Percentiles rank a stretch among this genome's conserved stretches.
These are phyloP conservation scores for Spongospora subterranea DNA, from an alignment of 208 protist genomes.

Conservation along the genomic window DNA sequence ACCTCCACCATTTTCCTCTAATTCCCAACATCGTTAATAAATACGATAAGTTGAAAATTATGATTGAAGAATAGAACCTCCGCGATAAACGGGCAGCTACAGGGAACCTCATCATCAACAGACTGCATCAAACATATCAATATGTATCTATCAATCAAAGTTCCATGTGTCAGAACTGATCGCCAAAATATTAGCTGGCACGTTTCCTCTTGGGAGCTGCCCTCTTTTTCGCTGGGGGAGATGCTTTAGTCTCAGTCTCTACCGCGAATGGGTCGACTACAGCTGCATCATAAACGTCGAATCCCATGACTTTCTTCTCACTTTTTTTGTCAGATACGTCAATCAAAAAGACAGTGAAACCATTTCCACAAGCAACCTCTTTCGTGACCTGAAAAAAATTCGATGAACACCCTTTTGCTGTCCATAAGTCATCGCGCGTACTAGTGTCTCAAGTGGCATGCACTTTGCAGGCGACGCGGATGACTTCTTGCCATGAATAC, in stretches of 20 bases:
- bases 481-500: conserved; percentile 1
- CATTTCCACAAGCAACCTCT: conserved; percentile 37
- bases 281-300: not conserved
- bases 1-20: not conserved
- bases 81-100: no score
- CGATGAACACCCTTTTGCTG: not conserved
- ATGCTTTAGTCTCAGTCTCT: not conserved
- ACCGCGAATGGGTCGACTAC: conserved; percentile 9
- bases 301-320: not conserved
- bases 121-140: no score
- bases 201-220: not conserved
- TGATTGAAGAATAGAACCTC: no score
- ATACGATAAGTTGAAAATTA: no score
- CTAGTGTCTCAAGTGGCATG: not conserved
- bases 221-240: not conserved
- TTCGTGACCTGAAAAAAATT: not conserved
- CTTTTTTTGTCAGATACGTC: not conserved
- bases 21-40: no score
- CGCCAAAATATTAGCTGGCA: not conserved
- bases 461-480: conserved; percentile 25
- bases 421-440: not conserved
- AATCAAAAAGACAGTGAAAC: conserved; percentile 47
- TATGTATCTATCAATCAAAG: no score
- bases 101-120: no score
- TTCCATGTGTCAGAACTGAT: not conserved